phyloP scores from a whole-genome alignment of 192 early-diverging fungal genomes.

The Pecoramyces ruminantium region DNA sequence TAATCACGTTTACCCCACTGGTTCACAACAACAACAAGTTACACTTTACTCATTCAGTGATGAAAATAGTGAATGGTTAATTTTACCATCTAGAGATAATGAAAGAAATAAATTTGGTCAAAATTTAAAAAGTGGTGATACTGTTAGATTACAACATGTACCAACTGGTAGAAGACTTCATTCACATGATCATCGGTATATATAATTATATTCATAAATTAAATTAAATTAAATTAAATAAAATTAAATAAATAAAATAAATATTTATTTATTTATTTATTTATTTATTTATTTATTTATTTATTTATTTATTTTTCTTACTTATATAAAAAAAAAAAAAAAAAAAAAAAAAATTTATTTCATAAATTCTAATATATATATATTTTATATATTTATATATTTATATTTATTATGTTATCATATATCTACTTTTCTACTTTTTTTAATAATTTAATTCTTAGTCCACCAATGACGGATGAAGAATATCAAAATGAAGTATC shows the following conservation, averaged over 20 bases:
- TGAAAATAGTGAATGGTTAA: slow-evolving; percentile 70
- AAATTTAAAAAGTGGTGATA: slow-evolving; percentile 48
- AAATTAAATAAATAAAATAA: too few species aligned
- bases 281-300: too few species aligned
- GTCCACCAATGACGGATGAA: slow-evolving; percentile 46
- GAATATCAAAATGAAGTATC: slow-evolving; percentile 85
- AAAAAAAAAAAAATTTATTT: too few species aligned
- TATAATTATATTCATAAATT: too few species aligned
- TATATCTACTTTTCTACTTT: too few species aligned
- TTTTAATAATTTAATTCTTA: too few species aligned
- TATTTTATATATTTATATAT: too few species aligned
- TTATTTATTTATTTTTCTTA: too few species aligned
- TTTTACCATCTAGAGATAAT: slow-evolving; percentile 39
- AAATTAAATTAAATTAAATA: too few species aligned
- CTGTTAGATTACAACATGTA: slow-evolving; percentile 57
- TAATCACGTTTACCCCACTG: slow-evolving; percentile 38
- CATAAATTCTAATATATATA: too few species aligned
- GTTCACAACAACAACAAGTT: slow-evolving; percentile 57
- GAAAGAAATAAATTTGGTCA: slow-evolving; percentile 9
- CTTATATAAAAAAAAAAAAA: too few species aligned
- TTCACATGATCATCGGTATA: slow-evolving; percentile 20
- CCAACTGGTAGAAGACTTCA: slow-evolving; percentile 31
- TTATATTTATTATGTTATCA: too few species aligned
- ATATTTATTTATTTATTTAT: neutral
- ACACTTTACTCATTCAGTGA: slow-evolving; percentile 24